phyloP scores from a whole-genome alignment of 148 eudicot species.

The Heliosperma pusillum region DNA sequence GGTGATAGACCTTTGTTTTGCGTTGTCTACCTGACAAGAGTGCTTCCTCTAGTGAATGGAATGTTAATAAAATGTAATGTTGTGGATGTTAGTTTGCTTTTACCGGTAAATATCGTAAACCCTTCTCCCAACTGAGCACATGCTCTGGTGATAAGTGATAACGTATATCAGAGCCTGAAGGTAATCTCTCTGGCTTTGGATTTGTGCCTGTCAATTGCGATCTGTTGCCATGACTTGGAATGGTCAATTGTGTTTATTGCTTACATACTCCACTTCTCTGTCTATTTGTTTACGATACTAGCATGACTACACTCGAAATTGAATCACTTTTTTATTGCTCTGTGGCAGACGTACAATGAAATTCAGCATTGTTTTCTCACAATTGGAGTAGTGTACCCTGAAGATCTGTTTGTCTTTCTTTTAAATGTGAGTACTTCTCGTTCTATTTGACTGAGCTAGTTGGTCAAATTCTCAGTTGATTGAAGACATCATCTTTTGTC shows the following conservation, averaged over 20 bases:
- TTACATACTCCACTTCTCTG: background rate
- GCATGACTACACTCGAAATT: background rate
- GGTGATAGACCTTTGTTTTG: background rate
- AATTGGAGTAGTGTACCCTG: constrained; percentile 83
- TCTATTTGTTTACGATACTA: background rate
- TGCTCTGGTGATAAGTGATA: background rate
- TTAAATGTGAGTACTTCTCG: constrained; percentile 62
- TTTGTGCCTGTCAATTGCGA: background rate
- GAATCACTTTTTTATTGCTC: background rate
- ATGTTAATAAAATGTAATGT: background rate
- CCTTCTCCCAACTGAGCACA: background rate
- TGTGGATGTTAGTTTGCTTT: background rate
- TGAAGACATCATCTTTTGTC: constrained; percentile 9
- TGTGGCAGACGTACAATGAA: constrained; percentile 87
- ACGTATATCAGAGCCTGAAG: background rate
- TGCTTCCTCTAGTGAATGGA: constrained; percentile 3
- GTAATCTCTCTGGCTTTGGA: constrained; percentile 2
- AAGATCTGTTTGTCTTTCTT: constrained; percentile 80
- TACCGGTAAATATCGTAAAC: background rate
- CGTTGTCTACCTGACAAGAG: background rate
- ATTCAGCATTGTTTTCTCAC: constrained; percentile 93
- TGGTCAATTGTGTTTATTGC: background rate
- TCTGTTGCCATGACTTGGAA: background rate
- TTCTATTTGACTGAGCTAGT: background rate
- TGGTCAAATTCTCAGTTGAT: background rate